A percentile compares a stretch with the other conserved stretches of the same genome.
phyloP scores from a whole-genome alignment of 2,329 filamentous ascomycete species.

The Magnaporthiopsis incrustans region DNA sequence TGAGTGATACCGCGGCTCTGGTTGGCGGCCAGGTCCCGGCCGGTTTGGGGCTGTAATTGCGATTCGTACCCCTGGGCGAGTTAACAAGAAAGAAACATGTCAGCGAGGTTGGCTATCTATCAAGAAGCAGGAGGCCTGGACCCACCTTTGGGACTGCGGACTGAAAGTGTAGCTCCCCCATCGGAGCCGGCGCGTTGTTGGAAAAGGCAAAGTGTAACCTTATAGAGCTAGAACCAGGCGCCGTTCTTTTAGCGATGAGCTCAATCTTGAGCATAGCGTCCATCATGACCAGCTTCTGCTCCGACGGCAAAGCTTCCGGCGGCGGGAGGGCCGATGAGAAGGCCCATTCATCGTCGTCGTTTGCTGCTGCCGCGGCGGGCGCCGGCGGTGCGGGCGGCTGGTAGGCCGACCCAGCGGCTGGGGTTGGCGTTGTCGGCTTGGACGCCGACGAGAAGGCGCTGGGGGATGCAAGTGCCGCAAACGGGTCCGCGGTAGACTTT shows the following conservation, averaged over 20 bases:
- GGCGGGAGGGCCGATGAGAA: conserved; percentile 87
- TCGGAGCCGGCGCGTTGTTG: conserved; percentile 63
- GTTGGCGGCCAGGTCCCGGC: conserved; percentile 66
- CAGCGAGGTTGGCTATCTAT: conserved; percentile 5
- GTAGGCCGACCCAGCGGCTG: conserved; percentile 18
- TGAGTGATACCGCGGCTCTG: conserved; percentile 71
- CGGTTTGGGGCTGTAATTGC: conserved; percentile 76
- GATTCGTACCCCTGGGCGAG: conserved; percentile 65
- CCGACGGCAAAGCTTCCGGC: conserved; percentile 40
- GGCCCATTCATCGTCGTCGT: conserved; percentile 85
- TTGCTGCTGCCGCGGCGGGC: conserved; percentile 23
- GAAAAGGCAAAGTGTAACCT: conserved; percentile 73
- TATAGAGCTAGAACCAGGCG: conserved; percentile 48
- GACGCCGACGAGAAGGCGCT: conserved; percentile 22
- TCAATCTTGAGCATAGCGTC: conserved; percentile 65
- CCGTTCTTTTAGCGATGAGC: conserved; percentile 58
- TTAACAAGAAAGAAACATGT: conserved; percentile 8
- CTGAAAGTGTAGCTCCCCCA: conserved; percentile 81
- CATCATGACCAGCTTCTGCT: conserved; percentile 59
- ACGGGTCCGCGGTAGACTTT: conserved; percentile 39
- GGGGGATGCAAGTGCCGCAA: conserved; percentile 39
- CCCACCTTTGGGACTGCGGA: conserved; percentile 86
- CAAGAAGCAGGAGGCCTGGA: not conserved
- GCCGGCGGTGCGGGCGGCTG: conserved; percentile 16
- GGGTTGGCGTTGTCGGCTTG: conserved; percentile 26